These are phyloP conservation scores for Naganishia cerealis DNA, from an alignment of 1,284 basidiomycete genomes.

Conservation along the genomic window DNA sequence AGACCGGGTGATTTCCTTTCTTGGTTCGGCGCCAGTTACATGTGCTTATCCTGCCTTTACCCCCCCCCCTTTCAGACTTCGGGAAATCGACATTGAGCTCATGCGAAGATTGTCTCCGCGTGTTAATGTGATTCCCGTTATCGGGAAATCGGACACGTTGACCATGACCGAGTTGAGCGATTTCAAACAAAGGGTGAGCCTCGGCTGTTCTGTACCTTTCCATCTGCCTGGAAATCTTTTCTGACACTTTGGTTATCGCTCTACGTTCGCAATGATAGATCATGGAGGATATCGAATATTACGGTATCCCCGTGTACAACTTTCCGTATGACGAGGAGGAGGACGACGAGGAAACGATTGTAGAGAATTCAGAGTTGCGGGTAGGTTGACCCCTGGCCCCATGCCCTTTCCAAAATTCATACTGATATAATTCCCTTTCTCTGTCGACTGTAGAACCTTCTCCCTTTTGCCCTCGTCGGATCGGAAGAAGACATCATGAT, in stretches of 20 bases:
- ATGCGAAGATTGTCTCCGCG: constrained; percentile 94
- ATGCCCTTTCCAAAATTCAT: not conserved
- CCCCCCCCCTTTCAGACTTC: constrained; percentile 61
- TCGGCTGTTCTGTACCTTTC: constrained; percentile 34
- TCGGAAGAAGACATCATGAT: constrained; percentile 95
- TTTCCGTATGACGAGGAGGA: constrained; percentile 99
- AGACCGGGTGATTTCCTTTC: not conserved
- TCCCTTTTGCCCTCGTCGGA: constrained; percentile 96
- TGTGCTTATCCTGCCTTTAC: not conserved
- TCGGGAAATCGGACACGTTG: constrained; percentile 94
- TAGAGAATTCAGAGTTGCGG: constrained; percentile 92
- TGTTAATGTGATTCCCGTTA: constrained; percentile 98
- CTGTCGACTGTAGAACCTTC: constrained; percentile 62
- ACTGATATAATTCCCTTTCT: not conserved
- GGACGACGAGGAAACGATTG: constrained; percentile 97
- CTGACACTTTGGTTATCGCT: not conserved
- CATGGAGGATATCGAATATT: constrained; percentile 99
- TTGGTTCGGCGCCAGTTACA: not conserved
- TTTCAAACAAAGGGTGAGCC: constrained; percentile 89
- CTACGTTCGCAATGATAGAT: constrained; percentile 60
- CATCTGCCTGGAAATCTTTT: not conserved
- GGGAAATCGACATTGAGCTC: constrained; percentile 98
- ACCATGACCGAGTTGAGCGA: constrained; percentile 85
- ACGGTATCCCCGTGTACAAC: constrained; percentile 98
- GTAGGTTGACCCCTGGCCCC: constrained; percentile 55